A percentile compares a stretch with the other conserved stretches of the same genome.
These are phyloP conservation scores for Neurospora sp. DNA, from an alignment of 495 filamentous ascomycete species.

Conservation along the genomic window DNA sequence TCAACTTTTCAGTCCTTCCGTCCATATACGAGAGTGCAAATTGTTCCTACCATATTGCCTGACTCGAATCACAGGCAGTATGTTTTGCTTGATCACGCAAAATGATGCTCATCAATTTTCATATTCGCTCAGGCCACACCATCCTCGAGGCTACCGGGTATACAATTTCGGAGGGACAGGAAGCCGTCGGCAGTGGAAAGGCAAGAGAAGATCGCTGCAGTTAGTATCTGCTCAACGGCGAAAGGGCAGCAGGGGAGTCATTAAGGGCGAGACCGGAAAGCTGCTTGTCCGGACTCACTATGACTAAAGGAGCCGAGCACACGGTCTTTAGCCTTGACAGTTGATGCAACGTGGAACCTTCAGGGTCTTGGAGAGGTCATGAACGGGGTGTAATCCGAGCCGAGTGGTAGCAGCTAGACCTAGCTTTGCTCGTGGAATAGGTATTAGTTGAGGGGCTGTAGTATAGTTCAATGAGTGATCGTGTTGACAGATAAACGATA, in stretches of 20 bases:
- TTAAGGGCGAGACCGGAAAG: not conserved
- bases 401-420: not conserved
- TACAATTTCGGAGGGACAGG: not conserved
- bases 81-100: not conserved
- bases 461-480: not conserved
- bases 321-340: not conserved
- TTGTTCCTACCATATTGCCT: not conserved
- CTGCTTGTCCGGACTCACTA: not conserved
- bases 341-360: not conserved
- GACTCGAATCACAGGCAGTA: not conserved
- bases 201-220: not conserved
- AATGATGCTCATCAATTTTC: not conserved
- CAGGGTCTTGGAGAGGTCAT: not conserved
- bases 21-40: not conserved
- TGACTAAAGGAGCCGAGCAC: not conserved
- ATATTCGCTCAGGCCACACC: not conserved
- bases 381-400: not conserved
- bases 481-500: not conserved
- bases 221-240: not conserved
- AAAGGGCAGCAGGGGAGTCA: not conserved
- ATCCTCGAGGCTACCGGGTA: not conserved
- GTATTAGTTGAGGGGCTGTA: not conserved
- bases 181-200: not conserved
- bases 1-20: not conserved
- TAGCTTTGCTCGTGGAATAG: not conserved